Evolutionary conservation across 208 protist genomes (phyloP).

Genomic region (Novymonas esmeraldas): DNA sequence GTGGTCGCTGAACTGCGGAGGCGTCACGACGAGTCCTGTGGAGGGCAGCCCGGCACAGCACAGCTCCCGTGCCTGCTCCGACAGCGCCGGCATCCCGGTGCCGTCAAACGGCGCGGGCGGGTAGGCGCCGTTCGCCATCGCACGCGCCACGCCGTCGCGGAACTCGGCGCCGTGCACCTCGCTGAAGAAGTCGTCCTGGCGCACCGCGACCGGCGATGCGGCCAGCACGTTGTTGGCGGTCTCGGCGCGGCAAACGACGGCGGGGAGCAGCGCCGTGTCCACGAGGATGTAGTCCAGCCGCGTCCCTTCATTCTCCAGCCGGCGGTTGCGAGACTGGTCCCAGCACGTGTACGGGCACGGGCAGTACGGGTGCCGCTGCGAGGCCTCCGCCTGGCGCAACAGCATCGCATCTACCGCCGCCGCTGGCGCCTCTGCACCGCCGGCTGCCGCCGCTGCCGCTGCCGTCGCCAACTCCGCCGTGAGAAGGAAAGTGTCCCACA

Average conservation of each 20-base stretch:
- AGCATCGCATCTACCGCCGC: constrained; percentile 13
- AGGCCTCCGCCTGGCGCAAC: constrained; percentile 17
- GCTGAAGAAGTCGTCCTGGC: constrained; percentile 52
- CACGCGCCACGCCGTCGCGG: constrained; percentile 45
- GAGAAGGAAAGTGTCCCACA: constrained; percentile 58
- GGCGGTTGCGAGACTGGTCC: constrained; percentile 89
- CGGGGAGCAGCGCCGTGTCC: constrained; percentile 50
- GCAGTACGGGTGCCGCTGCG: constrained; percentile 40
- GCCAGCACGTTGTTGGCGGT: constrained; percentile 68
- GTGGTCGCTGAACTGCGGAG: constrained; percentile 92
- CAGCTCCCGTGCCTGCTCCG: constrained; percentile 33
- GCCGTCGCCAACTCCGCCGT: constrained; percentile 17
- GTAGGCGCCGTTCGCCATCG: constrained; percentile 69
- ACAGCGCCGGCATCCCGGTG: constrained; percentile 66
- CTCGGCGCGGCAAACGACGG: constrained; percentile 43
- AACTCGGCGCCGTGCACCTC: constrained; percentile 53
- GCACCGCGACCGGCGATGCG: not conserved
- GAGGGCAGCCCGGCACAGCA: constrained; percentile 68
- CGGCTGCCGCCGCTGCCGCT: no score
- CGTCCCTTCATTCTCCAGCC: constrained; percentile 84
- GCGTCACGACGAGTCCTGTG: constrained; percentile 86
- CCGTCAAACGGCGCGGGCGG: constrained; percentile 71
- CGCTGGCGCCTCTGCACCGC: not conserved
- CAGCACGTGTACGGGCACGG: constrained; percentile 90
- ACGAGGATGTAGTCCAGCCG: constrained; percentile 93